phyloP scores from a whole-genome alignment of 2,329 filamentous ascomycete species.

The Colletotrichum nymphaeae region DNA sequence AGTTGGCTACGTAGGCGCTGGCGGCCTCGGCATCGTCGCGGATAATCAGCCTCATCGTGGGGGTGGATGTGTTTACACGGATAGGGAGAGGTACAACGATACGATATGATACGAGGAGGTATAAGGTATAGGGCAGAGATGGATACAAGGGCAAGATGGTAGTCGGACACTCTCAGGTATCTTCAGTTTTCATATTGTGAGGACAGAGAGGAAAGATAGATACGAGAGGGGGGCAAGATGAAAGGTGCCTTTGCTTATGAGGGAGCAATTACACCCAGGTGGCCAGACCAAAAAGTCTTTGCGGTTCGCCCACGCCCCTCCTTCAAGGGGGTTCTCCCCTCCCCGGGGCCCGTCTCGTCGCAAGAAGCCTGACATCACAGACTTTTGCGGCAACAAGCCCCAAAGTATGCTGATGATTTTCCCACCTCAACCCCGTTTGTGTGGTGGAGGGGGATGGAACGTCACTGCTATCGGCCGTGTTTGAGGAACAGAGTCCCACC shows the following conservation, averaged over 20 bases:
- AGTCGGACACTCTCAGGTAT: neutral
- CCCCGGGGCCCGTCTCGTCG: neutral
- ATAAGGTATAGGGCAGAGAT: neutral
- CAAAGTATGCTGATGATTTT: constrained; percentile 29
- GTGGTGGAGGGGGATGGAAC: constrained; percentile 37
- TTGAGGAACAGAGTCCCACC: constrained; percentile 25
- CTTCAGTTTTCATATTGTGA: neutral
- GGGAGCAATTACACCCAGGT: constrained; percentile 4
- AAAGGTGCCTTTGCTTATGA: constrained; percentile 27
- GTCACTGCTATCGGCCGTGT: constrained; percentile 36
- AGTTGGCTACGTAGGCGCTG: constrained; percentile 82
- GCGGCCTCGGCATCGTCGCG: constrained; percentile 76
- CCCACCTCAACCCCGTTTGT: neutral
- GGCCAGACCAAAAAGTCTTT: neutral
- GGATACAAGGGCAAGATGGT: neutral
- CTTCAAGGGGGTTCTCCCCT: constrained; percentile 1
- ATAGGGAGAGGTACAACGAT: constrained; percentile 37
- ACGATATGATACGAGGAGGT: neutral
- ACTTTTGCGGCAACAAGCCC: constrained; percentile 12
- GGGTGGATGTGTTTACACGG: constrained; percentile 23
- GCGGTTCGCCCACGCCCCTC: neutral
- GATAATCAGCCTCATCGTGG: constrained; percentile 83
- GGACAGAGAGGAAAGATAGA: neutral
- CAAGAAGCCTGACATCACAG: constrained; percentile 33
- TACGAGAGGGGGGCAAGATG: neutral